Base-by-base conservation (phyloP, 2,329 filamentous ascomycete species). In the Verticillium tricorpus region DNA sequence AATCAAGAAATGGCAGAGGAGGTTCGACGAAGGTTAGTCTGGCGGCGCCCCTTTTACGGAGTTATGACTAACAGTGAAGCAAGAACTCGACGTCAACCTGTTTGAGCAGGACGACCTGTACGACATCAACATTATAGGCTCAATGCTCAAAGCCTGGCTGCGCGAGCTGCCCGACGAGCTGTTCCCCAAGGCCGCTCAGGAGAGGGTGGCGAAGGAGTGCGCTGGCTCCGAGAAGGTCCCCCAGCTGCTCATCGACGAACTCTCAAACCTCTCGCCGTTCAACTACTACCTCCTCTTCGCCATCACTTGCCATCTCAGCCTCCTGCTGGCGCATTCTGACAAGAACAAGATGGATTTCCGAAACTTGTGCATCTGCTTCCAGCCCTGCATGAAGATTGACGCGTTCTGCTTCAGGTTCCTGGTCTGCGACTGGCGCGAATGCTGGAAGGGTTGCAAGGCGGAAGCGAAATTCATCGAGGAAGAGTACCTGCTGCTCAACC, bases 261-360 rank as follows among this genome's bases (percentile, higher is more conserved):
- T 98, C 2, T 97, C 94, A 1, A 93, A 92, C 68, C 83, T 98
- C n/a, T 91, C 94, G 7, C 94, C 94, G 0, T 97, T 95, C 81
- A 96, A 97, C 77, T 98, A 98, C 77, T 97, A 98, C 72, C 89
- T 98, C 15, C 87, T 98, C 6, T 98, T 98, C 73, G 94, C 94
- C 69, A 97, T 97, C 69, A 98, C 94, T 37, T 97, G 94, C 76
- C 94, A 98, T 70, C 87, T 98, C 57, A 97, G 93, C 69, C 84
- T 97, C 31, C 84, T 98, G 11, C 88, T 97, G 68, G 93, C 92
- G 1, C 94, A 96, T 74, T 90, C 93, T 28, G 92, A 96, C 66
- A 93, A 94, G 80, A 98, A 97, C 84, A 97, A 96, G 80, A 98
- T 98, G 94, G 92, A 96, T 72, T 97, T 94, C 73, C 88, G 92